Evolutionary conservation across 495 filamentous ascomycete species (phyloP), one percentile per base, ranked within the genome.

Genomic region (Bryoglossum gracile): DNA sequence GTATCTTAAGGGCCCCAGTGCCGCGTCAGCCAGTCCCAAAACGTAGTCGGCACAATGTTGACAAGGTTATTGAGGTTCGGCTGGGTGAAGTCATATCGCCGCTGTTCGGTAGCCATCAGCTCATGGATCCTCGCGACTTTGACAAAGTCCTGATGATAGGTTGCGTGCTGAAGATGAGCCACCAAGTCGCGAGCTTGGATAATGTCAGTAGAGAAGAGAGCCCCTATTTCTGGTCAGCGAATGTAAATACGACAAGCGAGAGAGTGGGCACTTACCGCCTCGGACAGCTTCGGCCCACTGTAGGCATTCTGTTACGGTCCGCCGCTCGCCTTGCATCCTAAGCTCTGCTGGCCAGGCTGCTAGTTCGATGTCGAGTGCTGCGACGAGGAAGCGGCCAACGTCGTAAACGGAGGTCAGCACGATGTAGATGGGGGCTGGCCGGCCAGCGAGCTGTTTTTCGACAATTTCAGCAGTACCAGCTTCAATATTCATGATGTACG

Each of bases 271-370:
- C 54, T 51, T 45, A 60, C 58, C 46, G 30, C 46, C 50, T 53
- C 41, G 50, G n/a, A 53, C 49, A 23, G 25, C 19, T 32, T 58
- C 55, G 3, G 48, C 51, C 42, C 46, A 58, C 8, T 42, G 33
- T 30, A 80, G 62, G 23, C 82, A 55, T 33, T 76, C 71, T 8
- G 67, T 63, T 0, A 78, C 65, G n/a, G 66, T 71, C 58, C 84
- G 62, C 6, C 74, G 67, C 43, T 84, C 77, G 24, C 82, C 83
- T 40, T 69, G 66, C 74, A 88, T 80, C 42, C 72, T 68, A 40
- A 81, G 73, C 53, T 87, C 82, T n/a, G 63, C 59, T 5, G 82
- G 84, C 84, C 84, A 88, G 28, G 62, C 65, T 8, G 66, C 67
- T 28, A 81, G 65, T 3, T 76, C 78, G 21, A 86, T 56, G 28